A percentile compares a stretch with the other conserved stretches of the same genome.
Conservation (phyloP, 2,329 filamentous ascomycete genomes). For the Ceratocystis huliohia region DNA sequence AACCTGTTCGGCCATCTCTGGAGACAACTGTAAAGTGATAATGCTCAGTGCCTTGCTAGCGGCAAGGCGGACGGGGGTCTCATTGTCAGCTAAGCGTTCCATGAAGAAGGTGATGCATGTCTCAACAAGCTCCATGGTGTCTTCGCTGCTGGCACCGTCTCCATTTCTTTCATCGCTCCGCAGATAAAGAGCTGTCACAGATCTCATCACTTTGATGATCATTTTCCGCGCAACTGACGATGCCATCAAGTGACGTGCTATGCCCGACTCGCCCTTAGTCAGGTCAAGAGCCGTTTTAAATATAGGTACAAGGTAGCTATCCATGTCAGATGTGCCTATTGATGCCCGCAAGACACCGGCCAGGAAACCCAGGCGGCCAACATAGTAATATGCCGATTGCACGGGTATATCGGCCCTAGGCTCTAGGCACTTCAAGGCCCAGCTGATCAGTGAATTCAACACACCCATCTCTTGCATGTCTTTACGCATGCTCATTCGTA, state of each 20-base stretch:
- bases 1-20: conserved; percentile 72
- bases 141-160: conserved; percentile 32
- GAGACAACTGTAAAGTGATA: conserved; percentile 65
- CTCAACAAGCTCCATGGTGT: conserved; percentile 51
- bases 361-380: conserved; percentile 69
- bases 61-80: conserved; percentile 80
- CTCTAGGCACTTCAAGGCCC: conserved; percentile 53
- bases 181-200: conserved; percentile 55
- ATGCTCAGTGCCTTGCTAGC: conserved; percentile 88
- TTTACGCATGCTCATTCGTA: conserved; percentile 65
- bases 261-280: conserved; percentile 36
- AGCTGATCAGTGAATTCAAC: conserved; percentile 52
- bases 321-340: conserved; percentile 61
- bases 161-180: conserved; percentile 25
- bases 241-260: conserved; percentile 45
- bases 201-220: conserved; percentile 72
- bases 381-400: conserved; percentile 56
- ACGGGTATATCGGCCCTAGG: conserved; percentile 30
- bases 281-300: conserved; percentile 53
- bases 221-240: conserved; percentile 73
- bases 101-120: conserved; percentile 71
- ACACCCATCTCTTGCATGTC: conserved; percentile 78
- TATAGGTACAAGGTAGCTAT: conserved; percentile 49
- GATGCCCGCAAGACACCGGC: conserved; percentile 58
- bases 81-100: conserved; percentile 66